Conservation (phyloP, 164 flowering plant genomes). For the Vitis rotundifolia region DNA sequence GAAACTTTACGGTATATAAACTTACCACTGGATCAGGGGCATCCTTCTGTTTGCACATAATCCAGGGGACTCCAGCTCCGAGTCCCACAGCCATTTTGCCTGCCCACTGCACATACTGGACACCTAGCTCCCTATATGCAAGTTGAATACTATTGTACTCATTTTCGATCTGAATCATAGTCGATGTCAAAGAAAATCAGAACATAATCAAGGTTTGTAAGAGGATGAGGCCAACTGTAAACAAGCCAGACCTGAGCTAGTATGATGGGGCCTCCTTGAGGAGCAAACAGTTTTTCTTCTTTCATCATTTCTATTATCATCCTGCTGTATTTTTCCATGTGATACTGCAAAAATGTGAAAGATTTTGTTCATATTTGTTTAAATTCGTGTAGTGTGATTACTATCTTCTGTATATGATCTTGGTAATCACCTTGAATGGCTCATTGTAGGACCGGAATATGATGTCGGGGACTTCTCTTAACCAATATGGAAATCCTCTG, state of each 20-base stretch:
- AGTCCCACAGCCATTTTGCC: conserved; percentile 59
- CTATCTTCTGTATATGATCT: no score
- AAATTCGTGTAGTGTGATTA: no score
- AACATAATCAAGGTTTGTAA: no score
- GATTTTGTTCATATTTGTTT: no score
- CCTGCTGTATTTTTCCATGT: conserved; percentile 31
- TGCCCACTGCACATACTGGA: conserved; percentile 81
- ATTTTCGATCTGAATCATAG: conserved; percentile 70
- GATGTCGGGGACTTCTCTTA: conserved; percentile 59
- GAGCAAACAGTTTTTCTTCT: conserved; percentile 41
- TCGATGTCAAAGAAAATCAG: no score
- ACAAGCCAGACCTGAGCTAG: conserved; percentile 33
- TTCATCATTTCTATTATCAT: conserved; percentile 37
- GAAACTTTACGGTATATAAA: background rate
- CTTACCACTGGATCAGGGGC: conserved; percentile 87
- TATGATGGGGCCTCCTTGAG: conserved; percentile 59
- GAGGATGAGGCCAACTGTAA: no score
- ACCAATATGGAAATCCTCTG: conserved; percentile 87
- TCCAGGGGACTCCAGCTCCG: conserved; percentile 82
- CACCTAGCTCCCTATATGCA: conserved; percentile 54
- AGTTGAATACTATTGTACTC: conserved; percentile 72
- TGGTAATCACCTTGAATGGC: conserved; percentile 53
- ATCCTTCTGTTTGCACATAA: conserved; percentile 96
- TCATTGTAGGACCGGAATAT: conserved; percentile 62
- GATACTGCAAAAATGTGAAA: conserved; percentile 17